Evolutionary conservation across 192 early-diverging fungal genomes (phyloP).

Genomic region (Piromyces sp.): DNA sequence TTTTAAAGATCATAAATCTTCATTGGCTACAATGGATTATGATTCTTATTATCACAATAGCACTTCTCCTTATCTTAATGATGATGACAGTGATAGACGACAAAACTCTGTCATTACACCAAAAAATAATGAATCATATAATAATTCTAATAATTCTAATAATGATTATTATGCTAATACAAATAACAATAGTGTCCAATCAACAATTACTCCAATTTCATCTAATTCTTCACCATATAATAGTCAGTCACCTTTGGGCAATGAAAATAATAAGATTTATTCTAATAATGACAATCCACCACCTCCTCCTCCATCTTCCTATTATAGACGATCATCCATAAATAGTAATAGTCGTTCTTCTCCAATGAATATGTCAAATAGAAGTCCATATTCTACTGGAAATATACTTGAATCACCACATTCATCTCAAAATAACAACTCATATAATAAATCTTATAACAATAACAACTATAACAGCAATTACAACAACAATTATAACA

Average conservation of each 20-base stretch:
- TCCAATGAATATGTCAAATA: not conserved
- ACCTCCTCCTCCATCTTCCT: not conserved
- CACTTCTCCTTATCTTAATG: not conserved
- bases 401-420: not conserved
- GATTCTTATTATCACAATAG: not conserved
- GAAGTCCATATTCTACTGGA: not conserved
- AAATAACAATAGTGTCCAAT: not conserved
- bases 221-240: not conserved
- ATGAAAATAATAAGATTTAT: not conserved
- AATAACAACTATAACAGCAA: not conserved
- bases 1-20: not conserved
- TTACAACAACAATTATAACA: not conserved
- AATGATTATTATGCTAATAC: not conserved
- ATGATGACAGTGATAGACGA: not conserved
- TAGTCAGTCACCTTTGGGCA: not conserved
- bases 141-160: not conserved
- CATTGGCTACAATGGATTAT: not conserved
- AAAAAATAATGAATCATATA: not conserved
- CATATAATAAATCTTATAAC: not conserved
- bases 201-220: not conserved
- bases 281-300: not conserved
- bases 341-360: not conserved
- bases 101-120: not conserved
- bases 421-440: not conserved
- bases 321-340: not conserved